These are phyloP conservation scores for Zygosaccharomyces sapae DNA, from an alignment of 1,139 yeast species.

Conservation along the genomic window DNA sequence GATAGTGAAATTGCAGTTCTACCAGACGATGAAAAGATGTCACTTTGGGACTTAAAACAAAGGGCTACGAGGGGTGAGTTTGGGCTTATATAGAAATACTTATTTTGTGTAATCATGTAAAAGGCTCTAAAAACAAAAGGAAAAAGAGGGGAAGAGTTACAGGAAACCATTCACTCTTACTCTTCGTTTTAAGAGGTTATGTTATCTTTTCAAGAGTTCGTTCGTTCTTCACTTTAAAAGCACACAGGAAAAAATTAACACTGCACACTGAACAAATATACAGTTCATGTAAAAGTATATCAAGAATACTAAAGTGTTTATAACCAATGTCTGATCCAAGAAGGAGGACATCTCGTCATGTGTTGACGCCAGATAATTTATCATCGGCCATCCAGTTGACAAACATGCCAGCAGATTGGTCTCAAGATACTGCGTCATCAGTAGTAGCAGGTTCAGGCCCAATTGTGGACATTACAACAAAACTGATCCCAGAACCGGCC, in stretches of 20 bases:
- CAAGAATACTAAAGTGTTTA: background rate
- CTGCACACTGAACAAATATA: background rate
- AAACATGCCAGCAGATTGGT: constrained; percentile 32
- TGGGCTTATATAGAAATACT: constrained; percentile 22
- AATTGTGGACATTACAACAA: constrained; percentile 23
- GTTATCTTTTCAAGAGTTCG: background rate
- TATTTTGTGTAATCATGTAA: background rate
- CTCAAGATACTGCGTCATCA: constrained; percentile 30
- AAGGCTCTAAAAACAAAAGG: no score
- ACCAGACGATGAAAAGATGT: constrained; percentile 53
- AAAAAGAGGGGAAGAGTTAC: background rate
- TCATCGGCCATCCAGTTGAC: constrained; percentile 31
- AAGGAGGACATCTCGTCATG: constrained; percentile 30
- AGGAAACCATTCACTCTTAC: background rate
- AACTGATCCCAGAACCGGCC: constrained; percentile 33
- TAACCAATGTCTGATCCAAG: constrained; percentile 32
- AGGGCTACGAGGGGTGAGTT: constrained; percentile 37
- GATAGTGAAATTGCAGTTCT: constrained; percentile 61
- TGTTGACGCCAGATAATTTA: constrained; percentile 31
- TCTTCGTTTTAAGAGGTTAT: no score
- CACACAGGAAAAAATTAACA: constrained; percentile 1
- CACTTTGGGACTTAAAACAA: constrained; percentile 37
- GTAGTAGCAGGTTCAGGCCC: constrained; percentile 36
- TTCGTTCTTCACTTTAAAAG: background rate
- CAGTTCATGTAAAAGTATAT: background rate